Percentiles rank a stretch among this genome's conserved stretches.
These are phyloP conservation scores for Pelargonium cotyledonis DNA, from an alignment of 441 rosid species.

Conservation along the genomic window DNA sequence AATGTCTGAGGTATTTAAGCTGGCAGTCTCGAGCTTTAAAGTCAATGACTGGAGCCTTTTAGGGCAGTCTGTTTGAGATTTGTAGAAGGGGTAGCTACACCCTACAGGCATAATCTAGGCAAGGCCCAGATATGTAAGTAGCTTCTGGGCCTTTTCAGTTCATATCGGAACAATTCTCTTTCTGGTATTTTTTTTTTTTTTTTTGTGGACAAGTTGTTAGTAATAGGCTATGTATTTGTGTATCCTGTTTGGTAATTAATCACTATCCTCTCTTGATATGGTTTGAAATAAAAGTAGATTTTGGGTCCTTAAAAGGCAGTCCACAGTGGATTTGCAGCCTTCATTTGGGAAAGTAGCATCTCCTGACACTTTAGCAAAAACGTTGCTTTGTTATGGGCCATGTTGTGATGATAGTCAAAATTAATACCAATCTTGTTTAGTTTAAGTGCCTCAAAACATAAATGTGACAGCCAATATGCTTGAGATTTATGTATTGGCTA, in stretches of 20 bases:
- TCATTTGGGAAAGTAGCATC: neutral
- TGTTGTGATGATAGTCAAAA: neutral
- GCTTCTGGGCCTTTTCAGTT: neutral
- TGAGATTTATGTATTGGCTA: neutral
- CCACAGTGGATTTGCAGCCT: neutral
- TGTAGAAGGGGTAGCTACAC: neutral
- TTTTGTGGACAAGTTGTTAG: no score
- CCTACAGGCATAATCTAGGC: neutral
- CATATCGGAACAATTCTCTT: neutral
- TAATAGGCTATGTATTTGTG: neutral
- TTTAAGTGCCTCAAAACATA: neutral
- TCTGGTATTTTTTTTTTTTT: no score
- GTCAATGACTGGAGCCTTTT: constrained; percentile 77
- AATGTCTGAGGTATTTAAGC: constrained; percentile 60
- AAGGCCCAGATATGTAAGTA: neutral
- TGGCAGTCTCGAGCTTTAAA: constrained; percentile 59
- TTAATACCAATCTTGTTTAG: neutral
- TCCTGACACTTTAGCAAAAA: neutral
- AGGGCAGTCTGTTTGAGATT: constrained; percentile 24
- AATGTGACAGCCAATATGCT: neutral
- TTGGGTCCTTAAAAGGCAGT: neutral
- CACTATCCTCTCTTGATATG: neutral
- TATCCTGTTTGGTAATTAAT: neutral
- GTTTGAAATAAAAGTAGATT: neutral
- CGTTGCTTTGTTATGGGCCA: neutral